Percentiles rank a stretch among this genome's conserved stretches.
These are phyloP conservation scores for Neocucurbitaria cava DNA, from an alignment of 2,329 filamentous ascomycete species.

Conservation along the genomic window DNA sequence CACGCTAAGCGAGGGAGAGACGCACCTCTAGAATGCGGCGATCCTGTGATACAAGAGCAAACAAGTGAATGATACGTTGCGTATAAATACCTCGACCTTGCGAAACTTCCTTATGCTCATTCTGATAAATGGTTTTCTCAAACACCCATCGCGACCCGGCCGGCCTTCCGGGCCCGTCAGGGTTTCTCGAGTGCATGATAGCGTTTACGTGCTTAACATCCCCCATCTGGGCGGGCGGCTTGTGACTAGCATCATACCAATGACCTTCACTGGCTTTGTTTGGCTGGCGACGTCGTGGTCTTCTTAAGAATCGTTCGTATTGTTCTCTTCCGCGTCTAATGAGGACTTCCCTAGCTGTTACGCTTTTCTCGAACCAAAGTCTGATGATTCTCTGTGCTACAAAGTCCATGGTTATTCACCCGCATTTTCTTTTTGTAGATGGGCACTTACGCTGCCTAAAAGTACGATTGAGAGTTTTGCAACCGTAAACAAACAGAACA, in stretches of 20 bases:
- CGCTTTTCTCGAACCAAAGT: not conserved
- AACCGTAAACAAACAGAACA: not conserved
- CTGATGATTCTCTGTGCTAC: not conserved
- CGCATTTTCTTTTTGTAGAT: not conserved
- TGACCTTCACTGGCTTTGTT: not conserved
- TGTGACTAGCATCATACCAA: not conserved
- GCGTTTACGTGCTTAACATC: not conserved
- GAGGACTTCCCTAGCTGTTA: not conserved
- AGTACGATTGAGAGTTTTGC: not conserved
- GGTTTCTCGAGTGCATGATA: not conserved
- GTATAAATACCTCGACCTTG: not conserved
- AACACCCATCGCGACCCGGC: not conserved
- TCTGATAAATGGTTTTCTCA: not conserved
- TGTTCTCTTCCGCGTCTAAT: not conserved
- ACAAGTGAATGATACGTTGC: not conserved
- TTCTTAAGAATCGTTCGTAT: not conserved
- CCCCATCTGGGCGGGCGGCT: not conserved
- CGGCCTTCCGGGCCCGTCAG: not conserved
- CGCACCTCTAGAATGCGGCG: not conserved
- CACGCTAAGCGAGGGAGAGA: not conserved
- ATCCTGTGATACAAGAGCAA: not conserved
- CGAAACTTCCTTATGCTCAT: not conserved
- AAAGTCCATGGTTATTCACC: not conserved
- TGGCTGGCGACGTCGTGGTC: not conserved
- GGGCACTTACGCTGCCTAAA: not conserved